These are phyloP conservation scores for Cercospora sp. DNA, from an alignment of 2,329 filamentous ascomycete genomes.

Conservation along the genomic window DNA sequence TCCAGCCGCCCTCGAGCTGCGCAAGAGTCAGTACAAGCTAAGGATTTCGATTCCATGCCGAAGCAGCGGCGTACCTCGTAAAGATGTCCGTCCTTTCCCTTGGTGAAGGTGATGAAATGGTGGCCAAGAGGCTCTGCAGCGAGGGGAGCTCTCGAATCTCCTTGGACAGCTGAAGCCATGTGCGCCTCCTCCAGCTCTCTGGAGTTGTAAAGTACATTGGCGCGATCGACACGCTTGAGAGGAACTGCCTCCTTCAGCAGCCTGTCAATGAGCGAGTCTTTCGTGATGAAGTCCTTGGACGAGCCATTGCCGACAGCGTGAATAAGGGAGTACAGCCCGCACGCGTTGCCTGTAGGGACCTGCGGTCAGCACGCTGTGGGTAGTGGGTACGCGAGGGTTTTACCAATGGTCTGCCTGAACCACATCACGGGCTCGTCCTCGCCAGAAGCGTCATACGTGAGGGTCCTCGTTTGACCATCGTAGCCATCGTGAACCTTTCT, in stretches of 20 bases:
- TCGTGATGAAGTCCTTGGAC: constrained; percentile 45
- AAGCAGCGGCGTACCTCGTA: constrained; percentile 44
- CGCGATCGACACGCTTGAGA: constrained; percentile 47
- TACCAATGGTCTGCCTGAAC: constrained; percentile 55
- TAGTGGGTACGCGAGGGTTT: constrained; percentile 40
- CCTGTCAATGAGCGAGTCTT: constrained; percentile 48
- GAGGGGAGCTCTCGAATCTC: constrained; percentile 43
- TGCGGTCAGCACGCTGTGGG: not conserved
- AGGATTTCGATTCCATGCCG: not conserved
- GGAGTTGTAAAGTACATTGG: constrained; percentile 54
- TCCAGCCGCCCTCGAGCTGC: constrained; percentile 43
- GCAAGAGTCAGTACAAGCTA: not conserved
- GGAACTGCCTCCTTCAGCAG: constrained; percentile 49
- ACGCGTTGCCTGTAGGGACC: constrained; percentile 49
- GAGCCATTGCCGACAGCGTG: constrained; percentile 57
- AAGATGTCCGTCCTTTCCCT: constrained; percentile 48
- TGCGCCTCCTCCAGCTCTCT: constrained; percentile 48
- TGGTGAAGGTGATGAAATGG: constrained; percentile 53
- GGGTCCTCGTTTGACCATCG: constrained; percentile 36
- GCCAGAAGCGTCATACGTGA: constrained; percentile 51
- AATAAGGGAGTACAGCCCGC: constrained; percentile 59
- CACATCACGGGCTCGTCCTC: constrained; percentile 56
- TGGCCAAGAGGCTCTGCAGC: constrained; percentile 40
- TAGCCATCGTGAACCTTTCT: constrained; percentile 46
- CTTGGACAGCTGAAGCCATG: constrained; percentile 44